Evolutionary conservation across 2,329 filamentous ascomycete genomes (phyloP), one percentile per base, ranked within the genome.

Genomic region (Geosmithia putterillii): DNA sequence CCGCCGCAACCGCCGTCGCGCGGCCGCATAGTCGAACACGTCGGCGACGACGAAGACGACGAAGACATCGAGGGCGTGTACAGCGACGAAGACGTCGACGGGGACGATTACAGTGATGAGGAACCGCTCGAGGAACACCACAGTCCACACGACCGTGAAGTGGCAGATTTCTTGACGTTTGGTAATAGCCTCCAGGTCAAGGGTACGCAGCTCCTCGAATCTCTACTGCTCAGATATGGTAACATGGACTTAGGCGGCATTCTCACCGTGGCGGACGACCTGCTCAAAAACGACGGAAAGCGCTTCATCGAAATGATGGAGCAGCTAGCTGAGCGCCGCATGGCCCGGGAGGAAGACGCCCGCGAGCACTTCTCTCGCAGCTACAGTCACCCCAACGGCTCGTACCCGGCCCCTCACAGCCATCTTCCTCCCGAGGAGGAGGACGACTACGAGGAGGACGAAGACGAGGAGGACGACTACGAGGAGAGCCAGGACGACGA

Each of bases 241-340:
- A 66, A 66, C 63, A 63, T 63, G 61, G 62, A 64, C 57, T 63
- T 75, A 87, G 89, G 92, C 71, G 94, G 92, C 60, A 95, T 98
- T 64, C 80, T 98, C 61, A 98, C 92, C 52, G 92, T 98, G 58
- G 92, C 92, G 62, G 92, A 98, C 70, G 92, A 98, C 66, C 74
- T 98, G 51, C 76, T 98, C 50, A 96, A 96, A 65, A 98, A 98
- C 65, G 92, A 98, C 64, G 92, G 92, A 56, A 95, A 94, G 65
- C 94, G 95, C 59, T 98, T 98, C 68, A 98, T 98, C 64, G 92
- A 98, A 62, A 98, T 98, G 92, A 98, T 98, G 92, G 92, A 98
- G 63, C 90, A 96, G 67, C 76, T 98, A 54, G 92, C 92, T 34
- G 92, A 98, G 67, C 86, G 90, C 55, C 80, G 92, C 54, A 95